Percentiles rank a stretch among this genome's conserved stretches.
Evolutionary conservation across 805 yeast genomes (phyloP).

Genomic region (Candida nitratophila): DNA sequence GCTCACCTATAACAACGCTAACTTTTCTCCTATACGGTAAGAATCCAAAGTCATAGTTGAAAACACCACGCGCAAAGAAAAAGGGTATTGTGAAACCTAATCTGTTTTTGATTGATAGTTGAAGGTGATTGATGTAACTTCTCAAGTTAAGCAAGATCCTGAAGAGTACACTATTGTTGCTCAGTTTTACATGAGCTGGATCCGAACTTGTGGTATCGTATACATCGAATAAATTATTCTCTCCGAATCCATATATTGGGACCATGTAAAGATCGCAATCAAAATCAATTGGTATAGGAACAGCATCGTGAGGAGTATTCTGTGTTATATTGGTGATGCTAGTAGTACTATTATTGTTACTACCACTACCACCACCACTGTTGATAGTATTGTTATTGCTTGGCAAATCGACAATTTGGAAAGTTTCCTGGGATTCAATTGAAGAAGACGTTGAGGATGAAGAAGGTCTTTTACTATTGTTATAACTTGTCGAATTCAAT

Average conservation of each 20-base stretch:
- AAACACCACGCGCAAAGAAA: conserved; percentile 86
- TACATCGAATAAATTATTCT: conserved; percentile 51
- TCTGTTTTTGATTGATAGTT: conserved; percentile 60
- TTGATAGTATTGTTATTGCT: conserved; percentile 9
- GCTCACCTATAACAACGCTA: conserved; percentile 66
- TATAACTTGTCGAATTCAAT: background rate
- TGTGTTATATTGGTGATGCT: background rate
- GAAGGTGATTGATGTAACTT: conserved; percentile 21
- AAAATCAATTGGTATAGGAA: no score
- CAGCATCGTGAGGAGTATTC: no score
- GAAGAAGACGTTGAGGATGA: background rate
- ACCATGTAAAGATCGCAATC: conserved; percentile 69
- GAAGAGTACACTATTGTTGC: background rate
- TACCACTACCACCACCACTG: no score
- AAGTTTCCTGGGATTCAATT: background rate
- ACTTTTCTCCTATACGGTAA: conserved; percentile 81
- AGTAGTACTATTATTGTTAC: conserved; percentile 3
- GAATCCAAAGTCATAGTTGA: conserved; percentile 87
- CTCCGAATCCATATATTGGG: conserved; percentile 90
- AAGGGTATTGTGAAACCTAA: conserved; percentile 87
- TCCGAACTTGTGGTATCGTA: conserved; percentile 7
- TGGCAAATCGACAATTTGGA: conserved; percentile 17
- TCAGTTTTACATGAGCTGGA: background rate
- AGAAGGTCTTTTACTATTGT: background rate
- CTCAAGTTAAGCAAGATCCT: background rate